phyloP scores from a whole-genome alignment of 805 yeast species.

The Hemisphaericaspora nanyangensis region DNA sequence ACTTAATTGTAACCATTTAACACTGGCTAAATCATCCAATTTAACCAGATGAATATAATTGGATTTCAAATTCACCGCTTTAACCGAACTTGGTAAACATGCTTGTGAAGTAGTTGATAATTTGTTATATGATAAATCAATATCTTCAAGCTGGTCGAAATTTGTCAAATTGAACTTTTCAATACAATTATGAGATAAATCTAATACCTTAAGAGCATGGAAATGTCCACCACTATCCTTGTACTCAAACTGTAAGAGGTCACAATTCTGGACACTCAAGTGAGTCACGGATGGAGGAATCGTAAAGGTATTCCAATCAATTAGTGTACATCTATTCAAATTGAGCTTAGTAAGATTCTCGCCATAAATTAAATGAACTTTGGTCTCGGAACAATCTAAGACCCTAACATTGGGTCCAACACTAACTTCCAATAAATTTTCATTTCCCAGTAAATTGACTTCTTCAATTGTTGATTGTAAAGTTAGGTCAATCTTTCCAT shows the following conservation, averaged over 20 bases:
- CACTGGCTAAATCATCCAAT: slow-evolving; percentile 1
- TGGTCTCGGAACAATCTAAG: slow-evolving; percentile 6
- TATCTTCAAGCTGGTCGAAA: slow-evolving; percentile 1
- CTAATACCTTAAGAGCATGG: not conserved
- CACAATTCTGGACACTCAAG: slow-evolving; percentile 5
- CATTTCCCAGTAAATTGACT: slow-evolving; percentile 1
- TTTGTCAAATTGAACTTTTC: slow-evolving; percentile 2
- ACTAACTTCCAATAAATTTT: not conserved
- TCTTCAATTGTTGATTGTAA: slow-evolving; percentile 1
- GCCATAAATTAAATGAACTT: slow-evolving; percentile 2
- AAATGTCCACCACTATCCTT: not conserved
- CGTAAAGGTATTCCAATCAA: slow-evolving; percentile 3
- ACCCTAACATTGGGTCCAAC: not conserved
- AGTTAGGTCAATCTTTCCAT: slow-evolving; percentile 1
- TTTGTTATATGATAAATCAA: slow-evolving; percentile 5
- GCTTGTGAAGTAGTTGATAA: not conserved
- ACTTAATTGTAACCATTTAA: slow-evolving; percentile 6
- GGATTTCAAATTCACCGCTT: slow-evolving; percentile 6
- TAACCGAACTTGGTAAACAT: slow-evolving; percentile 1
- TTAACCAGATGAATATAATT: slow-evolving; percentile 2
- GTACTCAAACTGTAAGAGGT: slow-evolving; percentile 1
- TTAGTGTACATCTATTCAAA: slow-evolving; percentile 6
- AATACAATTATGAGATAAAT: slow-evolving; percentile 5
- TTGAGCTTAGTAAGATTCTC: slow-evolving; percentile 4
- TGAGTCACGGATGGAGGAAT: slow-evolving; percentile 4